phyloP scores from a whole-genome alignment of 768 basidiomycete genomes.

The Pulveroboletus frians region DNA sequence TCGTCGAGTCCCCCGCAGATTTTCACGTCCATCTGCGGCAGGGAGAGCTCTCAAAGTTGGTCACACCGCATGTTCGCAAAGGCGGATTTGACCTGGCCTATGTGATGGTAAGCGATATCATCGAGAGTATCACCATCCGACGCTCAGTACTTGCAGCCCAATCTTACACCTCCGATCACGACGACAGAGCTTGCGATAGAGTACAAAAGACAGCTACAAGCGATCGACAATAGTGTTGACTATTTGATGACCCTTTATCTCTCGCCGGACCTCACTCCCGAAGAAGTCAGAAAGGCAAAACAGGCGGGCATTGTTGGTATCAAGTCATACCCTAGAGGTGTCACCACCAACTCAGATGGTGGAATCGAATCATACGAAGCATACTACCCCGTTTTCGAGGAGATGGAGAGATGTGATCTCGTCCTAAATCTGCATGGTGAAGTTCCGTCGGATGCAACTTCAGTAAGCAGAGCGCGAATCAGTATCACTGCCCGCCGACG shows the following conservation, averaged over 20 bases:
- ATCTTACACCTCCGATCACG: constrained; percentile 84
- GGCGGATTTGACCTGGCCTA: constrained; percentile 92
- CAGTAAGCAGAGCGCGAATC: constrained; percentile 35
- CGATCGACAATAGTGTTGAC: constrained; percentile 70
- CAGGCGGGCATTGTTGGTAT: constrained; percentile 81
- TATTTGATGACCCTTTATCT: constrained; percentile 97
- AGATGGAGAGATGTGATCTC: constrained; percentile 91
- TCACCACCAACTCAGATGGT: constrained; percentile 94
- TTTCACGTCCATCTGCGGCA: constrained; percentile 98
- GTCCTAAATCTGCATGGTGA: constrained; percentile 97
- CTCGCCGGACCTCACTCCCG: constrained; percentile 84
- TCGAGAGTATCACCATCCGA: constrained; percentile 6
- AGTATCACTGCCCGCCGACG: not conserved
- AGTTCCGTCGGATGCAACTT: constrained; percentile 76
- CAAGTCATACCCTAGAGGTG: constrained; percentile 95
- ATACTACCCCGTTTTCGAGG: constrained; percentile 90
- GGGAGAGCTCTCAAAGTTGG: constrained; percentile 72
- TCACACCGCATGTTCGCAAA: constrained; percentile 82
- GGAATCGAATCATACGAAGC: constrained; percentile 94
- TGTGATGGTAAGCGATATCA: constrained; percentile 71
- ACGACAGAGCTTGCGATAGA: constrained; percentile 72
- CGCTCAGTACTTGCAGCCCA: constrained; percentile 56
- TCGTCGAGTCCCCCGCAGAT: constrained; percentile 63
- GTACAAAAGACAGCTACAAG: constrained; percentile 72
- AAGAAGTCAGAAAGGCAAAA: constrained; percentile 85